Conservation (phyloP, 75 land plant species). For the Selaginella tamariscina region DNA sequence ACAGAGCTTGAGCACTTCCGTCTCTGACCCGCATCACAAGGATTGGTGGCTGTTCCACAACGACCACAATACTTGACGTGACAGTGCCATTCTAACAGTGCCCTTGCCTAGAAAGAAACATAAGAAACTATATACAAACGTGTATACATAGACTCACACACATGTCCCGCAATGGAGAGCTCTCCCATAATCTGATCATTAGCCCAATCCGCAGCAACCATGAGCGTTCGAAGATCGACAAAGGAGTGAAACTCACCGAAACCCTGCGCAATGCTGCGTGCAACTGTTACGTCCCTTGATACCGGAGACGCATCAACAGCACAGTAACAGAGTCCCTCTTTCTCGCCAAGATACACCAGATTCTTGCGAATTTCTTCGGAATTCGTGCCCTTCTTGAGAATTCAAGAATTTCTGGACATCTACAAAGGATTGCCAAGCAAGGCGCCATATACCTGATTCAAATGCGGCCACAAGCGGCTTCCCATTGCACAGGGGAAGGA, state of each 20-base stretch:
- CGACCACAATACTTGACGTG: constrained; percentile 59
- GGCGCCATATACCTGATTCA: constrained; percentile 30
- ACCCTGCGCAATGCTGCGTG: constrained; percentile 5
- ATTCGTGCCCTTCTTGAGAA: background rate
- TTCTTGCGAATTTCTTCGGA: constrained; percentile 17
- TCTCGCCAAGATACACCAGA: constrained; percentile 62
- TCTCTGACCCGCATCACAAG: constrained; percentile 54
- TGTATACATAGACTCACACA: constrained; percentile 18
- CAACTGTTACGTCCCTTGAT: background rate
- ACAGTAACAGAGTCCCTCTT: constrained; percentile 44
- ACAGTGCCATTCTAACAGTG: constrained; percentile 71
- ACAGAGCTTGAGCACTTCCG: constrained; percentile 37
- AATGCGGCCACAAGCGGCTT: constrained; percentile 47
- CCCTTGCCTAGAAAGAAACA: constrained; percentile 50
- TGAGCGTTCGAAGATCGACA: constrained; percentile 73
- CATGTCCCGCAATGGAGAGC: constrained; percentile 88
- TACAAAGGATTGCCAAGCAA: constrained; percentile 46
- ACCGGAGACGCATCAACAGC: constrained; percentile 36
- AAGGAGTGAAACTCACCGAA: constrained; percentile 26
- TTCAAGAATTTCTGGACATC: constrained; percentile 17
- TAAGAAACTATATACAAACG: constrained; percentile 5
- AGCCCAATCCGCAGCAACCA: constrained; percentile 72
- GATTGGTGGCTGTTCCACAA: constrained; percentile 46
- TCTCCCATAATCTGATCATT: constrained; percentile 46
- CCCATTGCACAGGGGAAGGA: constrained; percentile 61